Evolutionary conservation across 179 eudicot species (phyloP).

Genomic region (Carnegiea gigantea): DNA sequence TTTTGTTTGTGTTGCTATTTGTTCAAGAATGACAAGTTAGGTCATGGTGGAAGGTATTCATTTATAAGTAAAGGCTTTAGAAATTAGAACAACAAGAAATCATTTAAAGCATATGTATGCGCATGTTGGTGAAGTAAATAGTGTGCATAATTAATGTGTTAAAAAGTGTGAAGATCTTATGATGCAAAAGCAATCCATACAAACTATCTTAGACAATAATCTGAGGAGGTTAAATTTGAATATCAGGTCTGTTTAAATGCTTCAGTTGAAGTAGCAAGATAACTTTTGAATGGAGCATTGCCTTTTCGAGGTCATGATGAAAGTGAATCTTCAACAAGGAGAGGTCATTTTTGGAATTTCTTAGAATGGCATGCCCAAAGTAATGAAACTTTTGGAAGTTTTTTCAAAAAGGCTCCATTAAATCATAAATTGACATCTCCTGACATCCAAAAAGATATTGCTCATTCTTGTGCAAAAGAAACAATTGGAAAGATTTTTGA

Average conservation of each 20-base stretch:
- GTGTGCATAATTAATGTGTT: background rate
- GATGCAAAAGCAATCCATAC: background rate
- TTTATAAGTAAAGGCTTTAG: background rate
- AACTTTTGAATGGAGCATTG: background rate
- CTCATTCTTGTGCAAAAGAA: slow-evolving; percentile 4
- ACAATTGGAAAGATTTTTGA: background rate
- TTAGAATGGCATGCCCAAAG: background rate
- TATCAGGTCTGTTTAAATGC: background rate
- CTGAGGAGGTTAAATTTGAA: background rate
- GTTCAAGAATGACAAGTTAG: too few species aligned
- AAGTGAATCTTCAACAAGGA: background rate
- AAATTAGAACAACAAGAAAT: background rate
- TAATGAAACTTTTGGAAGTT: background rate
- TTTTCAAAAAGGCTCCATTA: background rate
- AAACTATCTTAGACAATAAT: background rate
- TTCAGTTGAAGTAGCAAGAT: background rate
- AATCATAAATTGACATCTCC: background rate
- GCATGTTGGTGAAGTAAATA: too few species aligned
- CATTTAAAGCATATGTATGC: too few species aligned
- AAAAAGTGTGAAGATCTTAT: background rate
- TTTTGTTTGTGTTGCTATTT: too few species aligned
- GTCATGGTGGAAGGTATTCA: background rate
- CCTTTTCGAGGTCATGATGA: background rate
- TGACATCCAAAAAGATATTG: background rate
- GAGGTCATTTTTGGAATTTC: background rate